Evolutionary conservation across 192 early-diverging fungal genomes (phyloP).

Genomic region (Coemansia sp.): DNA sequence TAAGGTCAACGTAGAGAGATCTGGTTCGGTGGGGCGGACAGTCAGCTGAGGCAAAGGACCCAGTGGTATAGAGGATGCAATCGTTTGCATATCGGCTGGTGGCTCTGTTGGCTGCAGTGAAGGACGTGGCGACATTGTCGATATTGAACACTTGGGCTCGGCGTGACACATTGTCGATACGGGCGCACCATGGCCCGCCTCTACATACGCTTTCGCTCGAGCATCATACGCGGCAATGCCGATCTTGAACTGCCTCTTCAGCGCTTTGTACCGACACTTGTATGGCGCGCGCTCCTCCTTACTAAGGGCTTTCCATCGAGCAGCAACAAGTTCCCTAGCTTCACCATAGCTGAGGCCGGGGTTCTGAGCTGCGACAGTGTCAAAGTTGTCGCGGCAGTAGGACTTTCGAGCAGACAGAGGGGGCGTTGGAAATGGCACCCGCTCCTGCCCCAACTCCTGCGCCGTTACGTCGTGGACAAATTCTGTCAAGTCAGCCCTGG

Average conservation of each 20-base stretch:
- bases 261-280: not conserved
- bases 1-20: not conserved
- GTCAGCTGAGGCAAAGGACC: no score
- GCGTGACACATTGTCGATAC: not conserved
- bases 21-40: not conserved
- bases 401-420: not conserved
- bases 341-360: not conserved
- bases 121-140: no score
- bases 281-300: not conserved
- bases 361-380: not conserved
- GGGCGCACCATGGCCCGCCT: not conserved
- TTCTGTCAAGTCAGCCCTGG: not conserved
- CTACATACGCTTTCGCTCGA: not conserved
- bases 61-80: no score
- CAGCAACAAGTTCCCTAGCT: not conserved
- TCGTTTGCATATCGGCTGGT: no score
- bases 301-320: not conserved
- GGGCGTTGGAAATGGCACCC: not conserved
- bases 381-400: not conserved
- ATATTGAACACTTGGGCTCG: not conserved
- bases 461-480: not conserved
- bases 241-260: not conserved
- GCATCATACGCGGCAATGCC: conserved; percentile 3
- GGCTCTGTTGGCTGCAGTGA: no score
- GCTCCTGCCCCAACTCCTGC: not conserved